Base-by-base conservation (phyloP, 1,139 yeast genomes). In the Candida neerlandica region DNA sequence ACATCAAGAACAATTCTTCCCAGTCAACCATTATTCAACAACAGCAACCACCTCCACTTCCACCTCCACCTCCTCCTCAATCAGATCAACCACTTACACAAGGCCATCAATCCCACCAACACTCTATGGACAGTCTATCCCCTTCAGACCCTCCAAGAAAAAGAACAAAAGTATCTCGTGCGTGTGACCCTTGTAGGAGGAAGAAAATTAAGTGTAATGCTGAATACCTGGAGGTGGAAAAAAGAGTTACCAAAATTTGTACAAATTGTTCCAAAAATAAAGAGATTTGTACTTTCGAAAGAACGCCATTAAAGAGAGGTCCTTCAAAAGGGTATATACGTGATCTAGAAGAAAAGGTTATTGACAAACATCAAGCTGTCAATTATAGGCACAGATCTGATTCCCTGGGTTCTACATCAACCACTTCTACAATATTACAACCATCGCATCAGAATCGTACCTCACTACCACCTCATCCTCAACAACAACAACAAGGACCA, bases 221-320 rank as follows among this genome's bases (percentile, higher is more conserved):
- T 14, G 74, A 75, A 29, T 75, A 77, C 53, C 73, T 74, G 48
- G 48, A 71, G 11, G 58, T 71, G 5, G 65, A 77, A 21, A 78
- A 72, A 54, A 67, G 71, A 18, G 78, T 81, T 21, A 70, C 77
- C 37, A 75, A 76, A 54, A 63, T 73, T 3, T 85, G 91, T 62
- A 69, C 82, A 26, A 82, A 81, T 57, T 85, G 90, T 63, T 58
- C 65, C 16, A 82, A 80, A 57, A 78, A 73, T 55, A 71, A 71
- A 44, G 86, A 82, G 41, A 60, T 60, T 1, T 86, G 92, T 64
- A 73, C 85, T 1, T 86, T 85, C 60, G 82, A 85, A 21, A 70
- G 94, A 49, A 76, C 85, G 1, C 94, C 91, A 0, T 64, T 86
- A 64, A 87, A 86, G 60, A 69, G 95, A 56, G 95, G 94, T 0